Percentiles rank a stretch among this genome's conserved stretches.
Evolutionary conservation across 495 filamentous ascomycete species (phyloP).

Genomic region (Talaromyces adpressus): DNA sequence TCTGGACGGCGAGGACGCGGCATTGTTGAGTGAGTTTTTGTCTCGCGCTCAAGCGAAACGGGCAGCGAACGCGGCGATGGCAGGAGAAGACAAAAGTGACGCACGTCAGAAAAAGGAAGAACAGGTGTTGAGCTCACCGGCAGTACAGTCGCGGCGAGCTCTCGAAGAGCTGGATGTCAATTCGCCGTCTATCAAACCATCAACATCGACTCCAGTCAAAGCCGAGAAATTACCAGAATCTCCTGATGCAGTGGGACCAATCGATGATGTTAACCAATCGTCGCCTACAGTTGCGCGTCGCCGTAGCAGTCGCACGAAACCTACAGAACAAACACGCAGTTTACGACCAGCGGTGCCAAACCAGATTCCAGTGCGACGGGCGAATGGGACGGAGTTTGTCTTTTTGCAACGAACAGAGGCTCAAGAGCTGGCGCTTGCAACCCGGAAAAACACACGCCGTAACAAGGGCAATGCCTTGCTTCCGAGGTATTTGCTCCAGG

Average conservation of each 20-base stretch:
- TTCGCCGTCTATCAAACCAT: conserved; percentile 43
- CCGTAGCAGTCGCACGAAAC: conserved; percentile 36
- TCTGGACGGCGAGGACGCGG: conserved; percentile 50
- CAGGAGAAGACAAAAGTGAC: conserved; percentile 12
- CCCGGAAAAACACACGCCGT: conserved; percentile 48
- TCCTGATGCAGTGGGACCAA: conserved; percentile 4
- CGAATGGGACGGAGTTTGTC: conserved; percentile 48
- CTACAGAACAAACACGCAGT: conserved; percentile 16
- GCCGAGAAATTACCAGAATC: not conserved
- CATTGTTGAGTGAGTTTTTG: conserved; percentile 53
- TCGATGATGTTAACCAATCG: conserved; percentile 15
- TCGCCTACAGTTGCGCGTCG: conserved; percentile 25
- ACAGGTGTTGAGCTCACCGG: conserved; percentile 21
- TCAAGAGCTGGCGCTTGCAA: conserved; percentile 48
- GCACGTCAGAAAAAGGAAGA: conserved; percentile 6
- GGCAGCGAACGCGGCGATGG: conserved; percentile 38
- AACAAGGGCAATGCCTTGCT: conserved; percentile 49
- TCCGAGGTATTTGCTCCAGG: conserved; percentile 39
- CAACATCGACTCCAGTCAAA: conserved; percentile 18
- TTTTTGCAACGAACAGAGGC: conserved; percentile 50
- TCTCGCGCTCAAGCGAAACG: conserved; percentile 54
- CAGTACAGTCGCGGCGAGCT: conserved; percentile 38
- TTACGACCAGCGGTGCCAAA: conserved; percentile 30
- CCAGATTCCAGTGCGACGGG: conserved; percentile 47
- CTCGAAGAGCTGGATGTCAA: conserved; percentile 48